Percentiles rank a stretch among this genome's conserved stretches.
phyloP scores from a whole-genome alignment of 2,329 filamentous ascomycete genomes.

The Aspergillus pseudoviridinutans region DNA sequence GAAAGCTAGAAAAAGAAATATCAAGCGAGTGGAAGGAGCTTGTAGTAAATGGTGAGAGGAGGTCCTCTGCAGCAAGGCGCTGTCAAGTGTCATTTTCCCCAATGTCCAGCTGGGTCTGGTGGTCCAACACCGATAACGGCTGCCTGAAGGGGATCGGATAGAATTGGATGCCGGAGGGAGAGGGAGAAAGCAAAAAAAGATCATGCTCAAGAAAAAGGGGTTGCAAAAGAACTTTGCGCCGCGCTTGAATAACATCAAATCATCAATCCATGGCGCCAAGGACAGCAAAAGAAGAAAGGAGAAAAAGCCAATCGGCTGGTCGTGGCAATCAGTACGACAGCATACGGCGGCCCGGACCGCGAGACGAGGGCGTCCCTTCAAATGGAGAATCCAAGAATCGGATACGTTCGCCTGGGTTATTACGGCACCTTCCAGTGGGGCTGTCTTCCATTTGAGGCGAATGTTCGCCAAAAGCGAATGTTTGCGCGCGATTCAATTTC shows the following conservation, averaged over 20 bases:
- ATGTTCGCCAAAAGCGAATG: slow-evolving; percentile 87
- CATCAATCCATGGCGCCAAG: slow-evolving; percentile 24
- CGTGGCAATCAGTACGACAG: slow-evolving; percentile 35
- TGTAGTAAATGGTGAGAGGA: neutral
- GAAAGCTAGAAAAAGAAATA: slow-evolving; percentile 10
- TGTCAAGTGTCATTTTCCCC: neutral
- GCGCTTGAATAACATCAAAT: slow-evolving; percentile 13
- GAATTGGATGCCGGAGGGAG: slow-evolving; percentile 10
- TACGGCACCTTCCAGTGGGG: slow-evolving; percentile 51
- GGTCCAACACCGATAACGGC: neutral
- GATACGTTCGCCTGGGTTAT: slow-evolving; percentile 26
- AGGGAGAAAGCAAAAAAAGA: slow-evolving; percentile 13
- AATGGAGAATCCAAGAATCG: slow-evolving; percentile 35
- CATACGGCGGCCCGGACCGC: slow-evolving; percentile 40
- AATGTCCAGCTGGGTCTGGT: neutral
- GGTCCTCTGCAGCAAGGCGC: neutral
- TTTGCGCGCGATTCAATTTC: slow-evolving; percentile 82
- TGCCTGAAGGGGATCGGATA: neutral
- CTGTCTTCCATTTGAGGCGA: slow-evolving; percentile 59
- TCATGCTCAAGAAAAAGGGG: slow-evolving; percentile 4
- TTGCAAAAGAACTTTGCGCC: slow-evolving; percentile 5
- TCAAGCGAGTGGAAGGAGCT: slow-evolving; percentile 17
- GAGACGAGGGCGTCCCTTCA: slow-evolving; percentile 30
- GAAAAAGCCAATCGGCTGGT: neutral
- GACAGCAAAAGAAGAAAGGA: slow-evolving; percentile 14